These are phyloP conservation scores for Bocquillonia castaneifolia DNA, from an alignment of 441 rosid genomes.

Conservation along the genomic window DNA sequence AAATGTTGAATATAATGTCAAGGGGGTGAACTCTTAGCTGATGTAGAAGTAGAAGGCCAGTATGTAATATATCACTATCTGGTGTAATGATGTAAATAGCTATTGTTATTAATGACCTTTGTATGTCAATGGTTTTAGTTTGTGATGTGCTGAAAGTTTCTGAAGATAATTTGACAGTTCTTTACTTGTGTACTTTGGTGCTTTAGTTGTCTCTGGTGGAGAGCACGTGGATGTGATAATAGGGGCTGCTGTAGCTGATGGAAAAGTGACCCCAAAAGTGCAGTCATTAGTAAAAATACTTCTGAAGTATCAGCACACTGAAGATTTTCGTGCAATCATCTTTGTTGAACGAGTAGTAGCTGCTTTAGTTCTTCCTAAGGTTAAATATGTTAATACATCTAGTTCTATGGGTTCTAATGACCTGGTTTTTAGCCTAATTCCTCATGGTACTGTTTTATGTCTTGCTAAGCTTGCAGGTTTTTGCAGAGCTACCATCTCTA, in stretches of 20 bases:
- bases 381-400: conserved; percentile 26
- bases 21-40: not conserved
- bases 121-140: not conserved
- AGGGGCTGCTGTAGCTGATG: conserved; percentile 99
- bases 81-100: not conserved
- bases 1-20: not conserved
- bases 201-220: conserved; percentile 95
- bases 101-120: not conserved
- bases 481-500: conserved; percentile 90
- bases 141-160: not conserved
- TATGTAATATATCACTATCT: no score
- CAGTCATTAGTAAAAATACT: conserved; percentile 86
- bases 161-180: not conserved
- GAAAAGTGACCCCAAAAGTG: conserved; percentile 98
- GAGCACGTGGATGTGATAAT: conserved; percentile 93
- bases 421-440: conserved; percentile 4
- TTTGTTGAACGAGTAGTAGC: conserved; percentile 98
- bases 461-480: conserved; percentile 51
- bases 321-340: conserved; percentile 97
- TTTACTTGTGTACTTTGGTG: conserved; percentile 25
- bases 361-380: conserved; percentile 99
- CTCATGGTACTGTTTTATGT: conserved; percentile 5
- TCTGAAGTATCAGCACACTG: conserved; percentile 78
- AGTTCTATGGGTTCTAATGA: conserved; percentile 1
- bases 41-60: not conserved